Base-by-base conservation (phyloP, 768 basidiomycete species). In the Tulasnella sp. region DNA sequence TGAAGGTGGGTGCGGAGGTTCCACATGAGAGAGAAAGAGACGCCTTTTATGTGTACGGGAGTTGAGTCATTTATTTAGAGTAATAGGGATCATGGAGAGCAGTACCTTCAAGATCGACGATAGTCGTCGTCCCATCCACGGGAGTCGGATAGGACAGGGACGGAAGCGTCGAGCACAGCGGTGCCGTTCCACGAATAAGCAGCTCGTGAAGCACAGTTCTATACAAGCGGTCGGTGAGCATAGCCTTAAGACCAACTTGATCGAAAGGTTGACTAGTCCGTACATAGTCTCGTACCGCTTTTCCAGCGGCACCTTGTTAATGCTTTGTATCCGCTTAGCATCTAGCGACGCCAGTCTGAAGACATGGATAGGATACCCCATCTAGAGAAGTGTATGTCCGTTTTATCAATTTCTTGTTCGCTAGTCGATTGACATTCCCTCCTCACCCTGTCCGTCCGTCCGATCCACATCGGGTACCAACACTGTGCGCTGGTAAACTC, bases 391-490 rank as follows among this genome's bases (percentile, higher is more conserved):
- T 19, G 59, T 29, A 19, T 36, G 42, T 44, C 35, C 68, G 32
- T 32, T n/a, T n/a, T 22, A 66, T 63, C n/a, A n/a, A n/a, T n/a
- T n/a, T n/a, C 52, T 32, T 14, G 52, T 59, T 1, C 47, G 22
- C 26, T 2, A 2, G 32, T 1, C 5, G 40, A 40, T 40, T 7
- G 8, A 40, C 16, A 16, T 7, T 40, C 22, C 52, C 19, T 9
- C 29, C 81, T 2, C 75, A 88, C 91, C 82, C 89, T 90, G 78
- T 92, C 89, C 75, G 90, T 81, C 62, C 89, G 83, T 0, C 91
- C 92, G 0, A 90, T 92, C 90, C 90, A 93, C 37, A 89, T 84
- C 0, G 91, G 90, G 80, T 93, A 94, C 74, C 88, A 90, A 67
- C 83, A 81, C 76, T 85, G 84, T 0, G 88, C 78, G 11, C 77